phyloP scores from a whole-genome alignment of 768 basidiomycete species.

The Tricholoma furcatifolium region DNA sequence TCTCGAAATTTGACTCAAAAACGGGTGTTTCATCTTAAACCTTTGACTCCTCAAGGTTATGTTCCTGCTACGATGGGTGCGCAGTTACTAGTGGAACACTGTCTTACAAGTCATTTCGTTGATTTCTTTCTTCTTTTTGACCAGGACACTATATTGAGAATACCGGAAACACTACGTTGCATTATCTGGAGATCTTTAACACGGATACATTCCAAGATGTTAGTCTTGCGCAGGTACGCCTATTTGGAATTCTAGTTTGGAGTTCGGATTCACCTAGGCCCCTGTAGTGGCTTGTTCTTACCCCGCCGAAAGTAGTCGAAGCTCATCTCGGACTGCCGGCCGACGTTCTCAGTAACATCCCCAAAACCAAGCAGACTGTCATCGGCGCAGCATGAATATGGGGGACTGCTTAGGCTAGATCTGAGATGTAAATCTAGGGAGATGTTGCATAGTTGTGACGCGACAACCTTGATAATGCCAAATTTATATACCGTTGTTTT shows the following conservation, averaged over 20 bases:
- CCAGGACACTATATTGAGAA: slow-evolving; percentile 56
- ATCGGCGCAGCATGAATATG: slow-evolving; percentile 22
- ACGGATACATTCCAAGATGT: slow-evolving; percentile 33
- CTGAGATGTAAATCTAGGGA: no score
- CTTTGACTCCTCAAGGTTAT: slow-evolving; percentile 36
- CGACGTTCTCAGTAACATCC: slow-evolving; percentile 27
- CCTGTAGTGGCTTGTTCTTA: slow-evolving; percentile 24
- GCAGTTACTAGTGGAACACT: slow-evolving; percentile 1
- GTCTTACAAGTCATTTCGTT: neutral
- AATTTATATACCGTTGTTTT: no score
- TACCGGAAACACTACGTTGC: slow-evolving; percentile 46
- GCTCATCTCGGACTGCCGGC: slow-evolving; percentile 12
- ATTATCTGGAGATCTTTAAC: slow-evolving; percentile 49
- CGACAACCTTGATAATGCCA: no score
- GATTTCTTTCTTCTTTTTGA: slow-evolving; percentile 6
- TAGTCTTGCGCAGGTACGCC: slow-evolving; percentile 44
- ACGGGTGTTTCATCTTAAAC: slow-evolving; percentile 4
- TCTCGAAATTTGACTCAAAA: neutral
- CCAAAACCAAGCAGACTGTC: slow-evolving; percentile 39
- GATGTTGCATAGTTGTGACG: no score
- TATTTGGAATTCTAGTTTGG: neutral
- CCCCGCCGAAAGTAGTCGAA: slow-evolving; percentile 18
- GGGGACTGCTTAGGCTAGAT: neutral
- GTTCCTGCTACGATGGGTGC: slow-evolving; percentile 57
- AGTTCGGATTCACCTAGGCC: neutral